Conservation (phyloP, 441 rosid genomes). For the Euphorbia corollata region DNA sequence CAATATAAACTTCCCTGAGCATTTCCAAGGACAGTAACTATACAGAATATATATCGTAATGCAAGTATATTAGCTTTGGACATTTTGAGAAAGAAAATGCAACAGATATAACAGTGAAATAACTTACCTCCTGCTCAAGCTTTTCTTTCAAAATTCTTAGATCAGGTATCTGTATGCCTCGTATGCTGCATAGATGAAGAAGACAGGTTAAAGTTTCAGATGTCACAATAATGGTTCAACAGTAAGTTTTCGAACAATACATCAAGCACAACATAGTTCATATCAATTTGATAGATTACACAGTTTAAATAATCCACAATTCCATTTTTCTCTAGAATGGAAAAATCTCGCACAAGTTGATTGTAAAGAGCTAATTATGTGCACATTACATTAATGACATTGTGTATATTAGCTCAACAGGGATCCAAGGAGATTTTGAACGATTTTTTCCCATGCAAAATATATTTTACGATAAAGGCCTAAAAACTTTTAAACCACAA, state of each 20-base stretch:
- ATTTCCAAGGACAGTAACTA: neutral
- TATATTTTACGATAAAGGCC: neutral
- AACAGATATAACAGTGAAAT: neutral
- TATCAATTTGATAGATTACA: neutral
- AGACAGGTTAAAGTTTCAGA: constrained; percentile 12
- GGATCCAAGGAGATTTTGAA: neutral
- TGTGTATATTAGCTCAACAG: neutral
- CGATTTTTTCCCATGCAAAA: neutral
- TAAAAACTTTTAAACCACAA: neutral
- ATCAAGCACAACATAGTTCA: neutral
- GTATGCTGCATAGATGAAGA: constrained; percentile 45
- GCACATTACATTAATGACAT: neutral
- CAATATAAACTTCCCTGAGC: neutral
- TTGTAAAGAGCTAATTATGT: neutral
- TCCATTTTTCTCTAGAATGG: neutral
- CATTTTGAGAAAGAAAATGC: neutral
- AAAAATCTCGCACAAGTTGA: neutral
- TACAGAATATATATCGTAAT: neutral
- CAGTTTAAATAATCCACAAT: neutral
- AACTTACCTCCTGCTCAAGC: constrained; percentile 79
- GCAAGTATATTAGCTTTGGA: neutral
- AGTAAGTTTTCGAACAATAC: neutral
- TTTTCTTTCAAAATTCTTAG: constrained; percentile 70
- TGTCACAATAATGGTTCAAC: neutral
- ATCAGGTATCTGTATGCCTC: constrained; percentile 67